A percentile compares a stretch with the other conserved stretches of the same genome.
These are phyloP conservation scores for Daldinia bambusicola DNA, from an alignment of 495 filamentous ascomycete species.

Conservation along the genomic window DNA sequence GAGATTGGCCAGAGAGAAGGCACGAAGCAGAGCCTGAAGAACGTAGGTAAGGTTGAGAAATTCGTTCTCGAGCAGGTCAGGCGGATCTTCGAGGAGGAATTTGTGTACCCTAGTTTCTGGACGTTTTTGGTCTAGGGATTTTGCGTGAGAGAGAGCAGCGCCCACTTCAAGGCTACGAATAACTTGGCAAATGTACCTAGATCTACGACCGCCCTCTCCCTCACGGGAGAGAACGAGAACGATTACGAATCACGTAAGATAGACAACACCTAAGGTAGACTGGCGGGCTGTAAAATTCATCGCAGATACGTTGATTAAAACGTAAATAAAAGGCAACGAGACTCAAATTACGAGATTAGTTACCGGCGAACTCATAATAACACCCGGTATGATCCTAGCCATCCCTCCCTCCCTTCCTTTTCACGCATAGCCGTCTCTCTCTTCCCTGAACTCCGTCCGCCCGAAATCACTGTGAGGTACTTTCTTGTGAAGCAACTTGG, in stretches of 20 bases:
- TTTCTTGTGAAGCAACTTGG: no score
- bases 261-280: background rate
- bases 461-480: no score
- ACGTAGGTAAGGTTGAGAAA: constrained; percentile 97
- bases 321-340: background rate
- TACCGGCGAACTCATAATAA: no score
- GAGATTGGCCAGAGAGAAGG: constrained; percentile 93
- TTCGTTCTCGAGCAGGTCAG: constrained; percentile 97
- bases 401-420: background rate
- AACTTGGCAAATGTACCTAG: background rate
- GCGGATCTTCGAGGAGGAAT: constrained; percentile 96
- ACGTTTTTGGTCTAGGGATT: constrained; percentile 81
- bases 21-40: constrained; percentile 93
- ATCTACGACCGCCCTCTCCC: background rate
- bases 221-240: background rate
- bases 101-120: constrained; percentile 98
- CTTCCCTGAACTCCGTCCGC: background rate
- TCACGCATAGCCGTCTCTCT: background rate
- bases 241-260: background rate
- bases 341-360: background rate
- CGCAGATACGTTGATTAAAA: background rate
- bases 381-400: background rate
- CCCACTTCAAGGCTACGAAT: background rate
- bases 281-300: background rate
- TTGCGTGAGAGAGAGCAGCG: no score